A percentile compares a stretch with the other conserved stretches of the same genome.
These are phyloP conservation scores for Alternaria gaisen DNA, from an alignment of 2,329 filamentous ascomycete species.

Conservation along the genomic window DNA sequence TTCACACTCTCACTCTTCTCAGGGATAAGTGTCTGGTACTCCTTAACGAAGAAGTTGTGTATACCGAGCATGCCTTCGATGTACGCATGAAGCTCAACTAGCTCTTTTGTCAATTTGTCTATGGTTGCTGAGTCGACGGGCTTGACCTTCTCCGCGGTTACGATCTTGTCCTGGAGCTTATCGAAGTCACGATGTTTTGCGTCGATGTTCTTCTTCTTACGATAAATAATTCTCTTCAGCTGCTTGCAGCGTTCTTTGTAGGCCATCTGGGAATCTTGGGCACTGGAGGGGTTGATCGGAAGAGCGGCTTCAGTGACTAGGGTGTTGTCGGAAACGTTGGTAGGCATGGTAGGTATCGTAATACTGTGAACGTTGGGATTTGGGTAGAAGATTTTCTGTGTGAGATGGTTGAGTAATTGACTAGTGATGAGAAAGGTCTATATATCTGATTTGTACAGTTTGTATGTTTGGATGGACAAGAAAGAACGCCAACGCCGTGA, in stretches of 20 bases:
- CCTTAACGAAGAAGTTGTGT: too few species aligned
- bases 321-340: not conserved
- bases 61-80: too few species aligned
- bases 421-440: too few species aligned
- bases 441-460: not conserved
- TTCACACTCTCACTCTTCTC: not conserved
- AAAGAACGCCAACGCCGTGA: not conserved
- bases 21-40: not conserved
- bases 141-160: not conserved
- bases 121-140: too few species aligned
- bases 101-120: too few species aligned
- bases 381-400: not conserved
- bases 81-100: too few species aligned
- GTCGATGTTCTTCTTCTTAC: not conserved
- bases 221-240: not conserved
- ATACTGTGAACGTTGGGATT: not conserved
- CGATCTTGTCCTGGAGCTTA: not conserved
- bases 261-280: not conserved
- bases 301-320: not conserved
- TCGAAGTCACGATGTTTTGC: not conserved
- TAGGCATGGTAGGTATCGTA: not conserved
- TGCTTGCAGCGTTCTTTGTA: not conserved
- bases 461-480: conserved; percentile 1
- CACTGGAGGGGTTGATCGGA: not conserved
- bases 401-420: too few species aligned